These are phyloP conservation scores for Diophrys sp. DNA, from an alignment of 73 alveolate species.

Conservation along the genomic window DNA sequence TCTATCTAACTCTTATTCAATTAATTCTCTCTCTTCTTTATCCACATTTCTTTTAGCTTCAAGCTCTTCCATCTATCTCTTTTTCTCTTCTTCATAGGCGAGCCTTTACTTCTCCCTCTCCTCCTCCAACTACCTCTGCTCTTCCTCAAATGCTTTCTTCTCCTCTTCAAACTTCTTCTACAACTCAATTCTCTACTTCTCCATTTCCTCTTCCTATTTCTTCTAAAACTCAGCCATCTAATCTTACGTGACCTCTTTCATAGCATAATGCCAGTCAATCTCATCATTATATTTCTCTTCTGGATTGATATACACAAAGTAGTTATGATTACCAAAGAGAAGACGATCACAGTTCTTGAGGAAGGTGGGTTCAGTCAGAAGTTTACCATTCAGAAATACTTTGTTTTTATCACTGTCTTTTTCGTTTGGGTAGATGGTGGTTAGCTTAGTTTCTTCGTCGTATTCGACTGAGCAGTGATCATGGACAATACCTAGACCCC, in stretches of 20 bases:
- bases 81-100: conserved; percentile 24
- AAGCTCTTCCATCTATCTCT: conserved; percentile 5
- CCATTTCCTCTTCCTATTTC: conserved; percentile 43
- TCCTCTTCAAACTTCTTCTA: conserved; percentile 50
- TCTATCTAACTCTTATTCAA: conserved; percentile 43
- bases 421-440: conserved; percentile 34
- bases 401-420: conserved; percentile 47
- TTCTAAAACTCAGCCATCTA: conserved; percentile 21
- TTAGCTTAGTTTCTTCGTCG: conserved; percentile 7
- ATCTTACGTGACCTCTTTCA: conserved; percentile 40
- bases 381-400: conserved; percentile 38
- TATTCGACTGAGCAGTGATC: conserved; percentile 33
- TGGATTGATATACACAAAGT: conserved; percentile 42
- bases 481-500: conserved; percentile 45
- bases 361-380: conserved; percentile 23
- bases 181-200: conserved; percentile 48
- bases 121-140: conserved; percentile 34
- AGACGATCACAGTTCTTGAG: conserved; percentile 54
- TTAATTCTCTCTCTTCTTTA: conserved; percentile 16
- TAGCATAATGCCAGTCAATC: conserved; percentile 44
- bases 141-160: conserved; percentile 29
- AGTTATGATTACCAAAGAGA: conserved; percentile 56
- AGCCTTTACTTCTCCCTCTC: conserved; percentile 34
- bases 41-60: conserved; percentile 9
- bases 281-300: conserved; percentile 27